phyloP scores from a whole-genome alignment of 495 filamentous ascomycete genomes.

The Xylaria grammica region DNA sequence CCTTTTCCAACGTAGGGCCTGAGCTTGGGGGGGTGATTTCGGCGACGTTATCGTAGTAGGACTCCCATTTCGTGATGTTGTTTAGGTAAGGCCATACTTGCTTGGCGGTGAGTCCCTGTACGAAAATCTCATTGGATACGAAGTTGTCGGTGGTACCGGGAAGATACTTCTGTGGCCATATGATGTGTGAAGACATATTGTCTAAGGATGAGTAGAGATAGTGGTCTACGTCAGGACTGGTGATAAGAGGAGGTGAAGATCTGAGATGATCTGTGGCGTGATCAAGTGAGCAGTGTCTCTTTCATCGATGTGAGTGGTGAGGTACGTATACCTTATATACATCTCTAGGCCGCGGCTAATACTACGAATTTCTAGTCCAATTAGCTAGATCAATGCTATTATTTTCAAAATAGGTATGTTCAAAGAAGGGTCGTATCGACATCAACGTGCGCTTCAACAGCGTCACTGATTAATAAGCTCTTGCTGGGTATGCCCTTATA shows the following conservation, averaged over 20 bases:
- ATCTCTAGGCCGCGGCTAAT: too few species aligned
- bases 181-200: slow-evolving; percentile 10
- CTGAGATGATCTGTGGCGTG: too few species aligned
- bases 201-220: neutral
- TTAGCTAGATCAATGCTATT: too few species aligned
- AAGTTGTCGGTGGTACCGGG: slow-evolving; percentile 23
- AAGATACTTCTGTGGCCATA: slow-evolving; percentile 12
- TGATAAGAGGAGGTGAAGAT: neutral
- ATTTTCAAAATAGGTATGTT: too few species aligned
- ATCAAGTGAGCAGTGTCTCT: too few species aligned
- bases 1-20: neutral
- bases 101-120: slow-evolving; percentile 10
- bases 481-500: too few species aligned
- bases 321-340: neutral
- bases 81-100: slow-evolving; percentile 11
- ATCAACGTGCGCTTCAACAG: too few species aligned
- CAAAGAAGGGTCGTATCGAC: too few species aligned
- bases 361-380: too few species aligned
- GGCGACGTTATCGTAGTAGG: slow-evolving; percentile 18
- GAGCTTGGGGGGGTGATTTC: slow-evolving; percentile 7
- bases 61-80: slow-evolving; percentile 16
- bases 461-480: too few species aligned
- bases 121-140: slow-evolving; percentile 17
- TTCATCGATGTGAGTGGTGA: neutral
- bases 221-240: neutral